Conservation (phyloP, 345 rosid species). For the Pseudoturritis turrita region DNA sequence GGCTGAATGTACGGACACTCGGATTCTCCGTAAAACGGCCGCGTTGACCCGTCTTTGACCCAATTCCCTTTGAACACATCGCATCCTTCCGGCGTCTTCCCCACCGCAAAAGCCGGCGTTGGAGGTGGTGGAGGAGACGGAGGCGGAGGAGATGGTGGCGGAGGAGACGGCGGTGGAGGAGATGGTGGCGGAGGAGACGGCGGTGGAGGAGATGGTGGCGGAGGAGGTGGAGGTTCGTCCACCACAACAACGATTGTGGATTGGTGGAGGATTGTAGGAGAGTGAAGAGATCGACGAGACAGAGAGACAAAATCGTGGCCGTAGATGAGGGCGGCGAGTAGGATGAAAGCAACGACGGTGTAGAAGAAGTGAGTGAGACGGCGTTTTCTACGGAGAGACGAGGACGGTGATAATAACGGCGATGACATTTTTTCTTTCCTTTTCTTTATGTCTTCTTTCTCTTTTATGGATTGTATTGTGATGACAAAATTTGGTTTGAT, state of each 20-base stretch:
- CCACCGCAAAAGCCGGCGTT: conserved; percentile 25
- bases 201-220: not conserved
- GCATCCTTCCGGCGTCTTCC: conserved; percentile 56
- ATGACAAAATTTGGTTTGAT: not conserved
- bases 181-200: not conserved
- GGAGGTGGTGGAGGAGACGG: not conserved
- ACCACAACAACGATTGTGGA: not conserved
- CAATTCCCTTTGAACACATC: conserved; percentile 72
- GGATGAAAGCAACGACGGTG: conserved; percentile 54
- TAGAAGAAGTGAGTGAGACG: conserved; percentile 59
- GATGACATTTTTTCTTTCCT: not conserved
- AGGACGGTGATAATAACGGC: conserved; percentile 20
- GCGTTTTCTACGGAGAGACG: conserved; percentile 42
- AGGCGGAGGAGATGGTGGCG: not conserved
- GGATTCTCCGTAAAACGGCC: conserved; percentile 66
- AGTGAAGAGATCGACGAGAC: conserved; percentile 41
- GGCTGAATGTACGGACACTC: conserved; percentile 93
- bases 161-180: not conserved
- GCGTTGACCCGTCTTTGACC: conserved; percentile 57
- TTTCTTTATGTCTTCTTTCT: not conserved
- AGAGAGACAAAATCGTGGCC: conserved; percentile 65
- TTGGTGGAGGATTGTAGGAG: conserved; percentile 15
- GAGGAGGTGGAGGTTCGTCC: not conserved
- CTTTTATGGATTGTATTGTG: not conserved
- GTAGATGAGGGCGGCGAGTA: conserved; percentile 56